Conservation (phyloP, 169 alveolate genomes). For the Plasmodium relictum region DNA sequence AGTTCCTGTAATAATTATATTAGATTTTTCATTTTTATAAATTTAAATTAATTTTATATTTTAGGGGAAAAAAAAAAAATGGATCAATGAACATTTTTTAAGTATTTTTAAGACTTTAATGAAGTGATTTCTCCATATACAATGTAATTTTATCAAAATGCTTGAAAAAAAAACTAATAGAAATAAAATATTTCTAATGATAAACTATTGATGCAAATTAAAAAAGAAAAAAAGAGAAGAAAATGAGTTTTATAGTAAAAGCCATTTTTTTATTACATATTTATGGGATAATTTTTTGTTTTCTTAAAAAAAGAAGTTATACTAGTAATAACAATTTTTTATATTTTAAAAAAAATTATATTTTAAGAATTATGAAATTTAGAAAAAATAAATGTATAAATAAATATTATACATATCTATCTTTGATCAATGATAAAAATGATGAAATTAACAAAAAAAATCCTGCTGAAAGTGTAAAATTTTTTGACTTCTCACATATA, state of each 20-base stretch:
- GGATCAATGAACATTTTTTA: too few species aligned
- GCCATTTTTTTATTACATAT: constrained; percentile 32
- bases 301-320: constrained; percentile 12
- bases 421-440: constrained; percentile 4
- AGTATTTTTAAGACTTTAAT: too few species aligned
- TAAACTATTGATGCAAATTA: background rate
- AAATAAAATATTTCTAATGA: background rate
- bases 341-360: constrained; percentile 15
- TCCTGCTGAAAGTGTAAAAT: constrained; percentile 41
- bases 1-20: too few species aligned
- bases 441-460: constrained; percentile 4
- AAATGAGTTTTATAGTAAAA: constrained; percentile 43
- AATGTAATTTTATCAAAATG: background rate
- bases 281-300: constrained; percentile 17
- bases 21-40: too few species aligned
- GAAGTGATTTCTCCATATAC: too few species aligned
- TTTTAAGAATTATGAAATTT: constrained; percentile 6
- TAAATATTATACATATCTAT: constrained; percentile 20
- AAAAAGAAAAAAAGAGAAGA: constrained; percentile 21
- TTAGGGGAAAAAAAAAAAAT: background rate
- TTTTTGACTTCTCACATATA: constrained; percentile 48
- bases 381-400: constrained; percentile 17
- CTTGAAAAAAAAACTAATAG: background rate
- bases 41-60: too few species aligned
- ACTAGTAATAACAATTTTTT: constrained; percentile 10